A percentile compares a stretch with the other conserved stretches of the same genome.
Conservation (phyloP, 805 yeast species). For the Kodamaea restingae region DNA sequence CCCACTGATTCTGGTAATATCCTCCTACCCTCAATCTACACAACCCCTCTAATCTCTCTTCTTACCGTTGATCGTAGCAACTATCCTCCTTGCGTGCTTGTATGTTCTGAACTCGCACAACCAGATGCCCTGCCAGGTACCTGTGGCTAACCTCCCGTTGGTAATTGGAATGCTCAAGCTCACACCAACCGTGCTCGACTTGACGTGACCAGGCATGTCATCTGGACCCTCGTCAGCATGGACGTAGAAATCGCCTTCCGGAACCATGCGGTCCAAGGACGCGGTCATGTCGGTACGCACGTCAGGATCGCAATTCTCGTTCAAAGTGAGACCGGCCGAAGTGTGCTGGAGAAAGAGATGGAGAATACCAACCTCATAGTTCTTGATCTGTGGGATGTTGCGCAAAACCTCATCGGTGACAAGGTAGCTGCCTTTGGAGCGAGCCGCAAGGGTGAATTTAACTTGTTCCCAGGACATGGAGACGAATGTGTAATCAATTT, state of each 20-base stretch:
- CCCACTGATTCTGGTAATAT: too few species aligned
- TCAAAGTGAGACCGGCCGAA: conserved; percentile 70
- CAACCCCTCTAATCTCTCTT: conserved; percentile 17
- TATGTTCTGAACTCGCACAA: conserved; percentile 67
- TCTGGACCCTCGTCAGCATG: conserved; percentile 79
- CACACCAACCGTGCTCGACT: conserved; percentile 51
- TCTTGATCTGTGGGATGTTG: conserved; percentile 55
- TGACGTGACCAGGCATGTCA: conserved; percentile 82
- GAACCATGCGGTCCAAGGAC: conserved; percentile 61
- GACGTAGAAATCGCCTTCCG: conserved; percentile 54
- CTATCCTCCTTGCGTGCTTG: conserved; percentile 59
- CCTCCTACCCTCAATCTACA: too few species aligned
- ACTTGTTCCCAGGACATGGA: conserved; percentile 53
- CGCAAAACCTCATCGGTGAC: conserved; percentile 61
- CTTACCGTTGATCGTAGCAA: conserved; percentile 70
- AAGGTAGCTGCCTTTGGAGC: conserved; percentile 65
- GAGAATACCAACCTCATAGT: conserved; percentile 59
- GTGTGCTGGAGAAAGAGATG: conserved; percentile 75
- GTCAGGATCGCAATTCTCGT: conserved; percentile 79
- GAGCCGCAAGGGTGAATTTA: conserved; percentile 50
- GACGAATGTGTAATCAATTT: neutral
- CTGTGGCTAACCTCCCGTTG: conserved; percentile 63
- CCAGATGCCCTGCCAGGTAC: conserved; percentile 87
- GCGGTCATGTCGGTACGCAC: conserved; percentile 67
- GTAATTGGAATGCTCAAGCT: conserved; percentile 63